Evolutionary conservation across 2,329 filamentous ascomycete genomes (phyloP), one percentile per base, ranked within the genome.

Genomic region (Penicillium hesseltinei): DNA sequence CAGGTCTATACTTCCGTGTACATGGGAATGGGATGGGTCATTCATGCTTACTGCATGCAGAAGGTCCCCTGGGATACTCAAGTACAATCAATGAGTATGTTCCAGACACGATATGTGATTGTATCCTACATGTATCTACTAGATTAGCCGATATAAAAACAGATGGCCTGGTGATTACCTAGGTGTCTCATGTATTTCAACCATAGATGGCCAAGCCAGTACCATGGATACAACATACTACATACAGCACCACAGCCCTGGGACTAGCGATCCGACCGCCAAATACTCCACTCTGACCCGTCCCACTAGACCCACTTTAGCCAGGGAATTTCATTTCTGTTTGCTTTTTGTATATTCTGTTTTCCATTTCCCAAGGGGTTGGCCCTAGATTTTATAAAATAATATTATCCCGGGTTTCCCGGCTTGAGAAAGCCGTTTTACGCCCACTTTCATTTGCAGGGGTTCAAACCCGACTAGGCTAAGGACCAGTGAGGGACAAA

Each of bases 21-120:
- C 27, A 49, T 33, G 43, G 43, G 35, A 40, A 54, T 23, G 43
- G 44, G 35, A 40, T 27, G 35, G 35, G 19, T 29, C 51, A 53
- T 36, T 38, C 40, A 54, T 54, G 33, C 42, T n/a, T 38, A 5
- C 33, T 54, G 23, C 40, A 52, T 36, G 49, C 51, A 51, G 27
- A 31, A 43, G 48, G 11, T 5, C 42, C 15, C 4, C 5, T 15
- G 44, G 44, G 7, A 47, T 35, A 13, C 13, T 19, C 17, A 33
- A 46, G 29, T 21, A 33, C 27, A 33, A 4, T 27, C 3, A 45
- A 15, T 23, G 10, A 40, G 23, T 3, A 2, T 27, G 15, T 43
- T 23, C 2, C 19, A 11, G 17, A 11, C 9, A 40, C 19, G 11
- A 19, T 45, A 9, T 19, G 3, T 25, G 42, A 44, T 27, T 7